Percentiles rank a stretch among this genome's conserved stretches.
phyloP scores from a whole-genome alignment of 306 rosid species.

The Rosa rugosa region DNA sequence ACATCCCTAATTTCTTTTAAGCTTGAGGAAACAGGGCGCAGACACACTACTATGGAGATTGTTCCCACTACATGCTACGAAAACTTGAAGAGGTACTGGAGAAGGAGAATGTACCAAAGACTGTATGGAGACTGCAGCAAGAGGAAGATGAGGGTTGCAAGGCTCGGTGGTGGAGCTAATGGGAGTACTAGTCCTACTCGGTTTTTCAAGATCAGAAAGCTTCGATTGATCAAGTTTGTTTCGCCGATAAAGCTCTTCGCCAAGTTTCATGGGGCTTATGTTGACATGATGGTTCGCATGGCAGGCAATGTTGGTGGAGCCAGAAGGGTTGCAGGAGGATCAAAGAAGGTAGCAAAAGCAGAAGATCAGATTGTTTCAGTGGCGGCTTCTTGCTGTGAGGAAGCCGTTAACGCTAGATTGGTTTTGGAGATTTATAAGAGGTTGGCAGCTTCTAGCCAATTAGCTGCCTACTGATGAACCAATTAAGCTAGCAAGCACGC shows the following conservation, averaged over 20 bases:
- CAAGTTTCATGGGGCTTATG: slow-evolving; percentile 30
- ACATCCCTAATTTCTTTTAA: neutral
- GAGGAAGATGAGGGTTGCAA: slow-evolving; percentile 27
- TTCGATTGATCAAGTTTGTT: neutral
- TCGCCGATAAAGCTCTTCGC: slow-evolving; percentile 31
- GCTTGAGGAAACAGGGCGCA: neutral
- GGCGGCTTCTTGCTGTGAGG: slow-evolving; percentile 16
- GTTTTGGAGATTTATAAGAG: slow-evolving; percentile 43
- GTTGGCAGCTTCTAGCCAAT: slow-evolving; percentile 24
- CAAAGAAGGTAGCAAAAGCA: slow-evolving; percentile 28
- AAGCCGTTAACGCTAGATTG: slow-evolving; percentile 24
- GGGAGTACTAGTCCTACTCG: neutral
- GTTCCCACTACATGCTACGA: slow-evolving; percentile 16
- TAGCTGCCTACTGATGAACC: neutral
- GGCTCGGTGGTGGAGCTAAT: neutral
- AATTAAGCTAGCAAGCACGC: neutral
- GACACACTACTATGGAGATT: slow-evolving; percentile 23
- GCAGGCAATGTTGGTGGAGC: slow-evolving; percentile 23
- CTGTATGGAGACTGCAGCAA: slow-evolving; percentile 20
- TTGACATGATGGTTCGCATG: slow-evolving; percentile 35
- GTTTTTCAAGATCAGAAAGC: slow-evolving; percentile 24
- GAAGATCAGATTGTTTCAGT: slow-evolving; percentile 14
- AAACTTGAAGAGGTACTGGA: slow-evolving; percentile 41
- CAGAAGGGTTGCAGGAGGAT: slow-evolving; percentile 22
- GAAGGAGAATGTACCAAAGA: slow-evolving; percentile 40